Evolutionary conservation across 2,329 filamentous ascomycete species (phyloP), one percentile per base, ranked within the genome.

Genomic region (Trichophyton mentagrophytes): DNA sequence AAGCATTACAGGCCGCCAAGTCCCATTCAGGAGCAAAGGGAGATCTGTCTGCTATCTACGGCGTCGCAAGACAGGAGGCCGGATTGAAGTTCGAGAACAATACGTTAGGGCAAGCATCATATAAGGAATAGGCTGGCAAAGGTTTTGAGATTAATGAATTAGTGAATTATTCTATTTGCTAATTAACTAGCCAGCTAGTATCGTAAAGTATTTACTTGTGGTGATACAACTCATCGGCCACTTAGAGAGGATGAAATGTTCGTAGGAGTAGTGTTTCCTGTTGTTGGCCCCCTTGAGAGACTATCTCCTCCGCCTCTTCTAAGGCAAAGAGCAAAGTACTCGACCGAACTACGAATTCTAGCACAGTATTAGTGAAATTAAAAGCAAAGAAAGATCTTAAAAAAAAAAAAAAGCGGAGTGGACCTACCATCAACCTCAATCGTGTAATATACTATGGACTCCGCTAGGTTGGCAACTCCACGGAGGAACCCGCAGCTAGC

Each of bases 21-120:
- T 82, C 85, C 61, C 79, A 90, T 63, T 76, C 78, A 56, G 89
- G 89, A 0, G 79, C 81, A 51, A 83, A 79, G 65, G 90, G 89
- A 0, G 91, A 96, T 73, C 83, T 95, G 70, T 86, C 88, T 1
- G 86, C 82, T 9, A 86, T 96, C 42, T 95, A 95, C 74, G 90
- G 90, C 0, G 86, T 86, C 1, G 85, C 88, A 60, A 82, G 90
- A 67, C 77, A 86, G 74, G 86, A 90, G 70, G 82, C 82, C 30
- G 90, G 89, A 0, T 72, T 96, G 67, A 80, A 83, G 60, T 95
- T 85, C 74, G 87, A 89, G 69, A 89, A 87, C 65, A 89, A 87
- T 65, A 73, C 79, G 27, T 30, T 7, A 30, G 27, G 33, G 33
- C 33, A 13, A 11, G 33, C 8, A 9, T 36, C 8, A 36, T 60